Evolutionary conservation across 2,329 filamentous ascomycete genomes (phyloP), one percentile per base, ranked within the genome.

Genomic region (Orbilia quercus): DNA sequence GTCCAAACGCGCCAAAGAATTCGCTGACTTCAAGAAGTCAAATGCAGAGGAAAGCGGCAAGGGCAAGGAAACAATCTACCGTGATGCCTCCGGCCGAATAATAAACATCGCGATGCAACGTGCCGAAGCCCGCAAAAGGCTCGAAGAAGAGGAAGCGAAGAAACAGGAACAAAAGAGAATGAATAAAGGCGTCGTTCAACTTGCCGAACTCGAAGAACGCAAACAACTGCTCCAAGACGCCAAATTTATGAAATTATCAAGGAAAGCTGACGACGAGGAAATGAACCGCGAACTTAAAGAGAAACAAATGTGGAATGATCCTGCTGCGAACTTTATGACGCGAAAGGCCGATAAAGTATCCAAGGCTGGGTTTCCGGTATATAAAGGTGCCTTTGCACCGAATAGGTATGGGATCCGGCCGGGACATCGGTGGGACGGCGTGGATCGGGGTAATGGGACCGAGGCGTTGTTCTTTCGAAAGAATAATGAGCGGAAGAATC

Each of bases 401-500:
- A 99, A 99, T 84, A 86, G 95, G 18, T 98, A 98, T 82, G 91
- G 91, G 0, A 98, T 99, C 74, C 85, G 89, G 73, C 95, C 95
- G 0, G 96, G 95, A 0, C 92, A 96, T 82, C 85, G 91, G 76
- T 99, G 95, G 95, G 95, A 99, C 83, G 95, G 96, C 4, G 95
- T 99, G 16, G 95, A 99, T 83, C 85, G 95, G 76, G 85, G 91
- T 18, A 99, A 92, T 82, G 94, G 94, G 0, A 98, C 97, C 80
- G 95, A 99, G 82, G 90, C 87, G 75, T 90, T 97, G 79, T 90
- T 93, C 82, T 98, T 98, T 82, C 92, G 90, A 80, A 91, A 92
- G 1, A 84, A 93, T 76, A 97, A 97, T 80, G 84, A 88, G 76
- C 87, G 87, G 76, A 88, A 89, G 78, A 88, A 92, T 79, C 88